A percentile compares a stretch with the other conserved stretches of the same genome.
phyloP scores from a whole-genome alignment of 257 asterid species.

The Thymus quinquecostatus region DNA sequence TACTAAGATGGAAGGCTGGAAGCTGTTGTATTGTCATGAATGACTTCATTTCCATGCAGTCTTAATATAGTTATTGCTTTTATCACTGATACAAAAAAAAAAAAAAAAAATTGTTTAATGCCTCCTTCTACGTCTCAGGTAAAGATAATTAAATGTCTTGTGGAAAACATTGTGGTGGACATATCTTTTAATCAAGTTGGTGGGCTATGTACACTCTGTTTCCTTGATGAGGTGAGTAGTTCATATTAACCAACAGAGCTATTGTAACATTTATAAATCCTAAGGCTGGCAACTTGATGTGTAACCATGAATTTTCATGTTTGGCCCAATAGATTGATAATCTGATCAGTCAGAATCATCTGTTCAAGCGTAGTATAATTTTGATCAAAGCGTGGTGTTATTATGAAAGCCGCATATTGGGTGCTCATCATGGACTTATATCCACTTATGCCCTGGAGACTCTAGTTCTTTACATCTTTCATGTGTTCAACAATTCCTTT shows the following conservation, averaged over 20 bases:
- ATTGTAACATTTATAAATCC: constrained; percentile 20
- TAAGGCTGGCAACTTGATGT: constrained; percentile 17
- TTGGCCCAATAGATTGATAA: constrained; percentile 68
- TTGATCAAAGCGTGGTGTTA: constrained; percentile 98
- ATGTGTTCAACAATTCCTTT: constrained; percentile 83
- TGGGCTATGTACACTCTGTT: constrained; percentile 90
- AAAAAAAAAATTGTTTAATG: not conserved
- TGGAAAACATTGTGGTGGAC: constrained; percentile 93
- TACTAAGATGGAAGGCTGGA: constrained; percentile 8
- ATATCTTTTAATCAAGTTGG: constrained; percentile 96
- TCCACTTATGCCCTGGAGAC: constrained; percentile 98
- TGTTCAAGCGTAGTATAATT: constrained; percentile 92
- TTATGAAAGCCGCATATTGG: constrained; percentile 94
- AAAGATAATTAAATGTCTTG: constrained; percentile 84
- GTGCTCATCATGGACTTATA: constrained; percentile 96
- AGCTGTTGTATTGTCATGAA: not conserved
- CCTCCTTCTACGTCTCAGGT: constrained; percentile 56
- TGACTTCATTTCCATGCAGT: constrained; percentile 13
- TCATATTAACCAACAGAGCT: constrained; percentile 21
- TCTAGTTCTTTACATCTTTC: constrained; percentile 89
- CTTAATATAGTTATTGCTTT: constrained; percentile 17
- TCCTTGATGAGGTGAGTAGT: constrained; percentile 80
- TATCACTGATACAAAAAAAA: not conserved
- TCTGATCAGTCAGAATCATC: constrained; percentile 76
- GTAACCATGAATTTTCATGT: constrained; percentile 21